Conservation (phyloP, 495 filamentous ascomycete species). For the Neurospora africana region DNA sequence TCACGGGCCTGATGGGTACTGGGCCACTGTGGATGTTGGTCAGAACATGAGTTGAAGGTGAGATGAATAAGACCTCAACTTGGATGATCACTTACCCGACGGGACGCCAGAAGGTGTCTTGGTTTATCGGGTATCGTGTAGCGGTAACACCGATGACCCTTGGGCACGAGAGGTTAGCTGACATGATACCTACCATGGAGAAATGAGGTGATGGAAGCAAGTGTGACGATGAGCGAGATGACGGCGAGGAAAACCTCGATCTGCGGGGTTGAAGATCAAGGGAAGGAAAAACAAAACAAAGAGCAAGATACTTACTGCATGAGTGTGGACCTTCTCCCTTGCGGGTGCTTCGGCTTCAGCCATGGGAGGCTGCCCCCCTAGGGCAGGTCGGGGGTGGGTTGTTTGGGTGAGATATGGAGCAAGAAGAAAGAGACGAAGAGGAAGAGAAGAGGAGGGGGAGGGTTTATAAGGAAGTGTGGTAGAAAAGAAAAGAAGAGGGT, state of each 20-base stretch:
- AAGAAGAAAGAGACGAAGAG: not conserved
- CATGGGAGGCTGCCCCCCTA: not conserved
- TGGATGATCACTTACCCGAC: not conserved
- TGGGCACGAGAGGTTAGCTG: not conserved
- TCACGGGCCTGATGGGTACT: not conserved
- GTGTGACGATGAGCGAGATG: not conserved
- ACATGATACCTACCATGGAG: not conserved
- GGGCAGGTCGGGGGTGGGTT: not conserved
- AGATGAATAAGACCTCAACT: not conserved
- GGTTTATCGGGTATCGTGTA: no score
- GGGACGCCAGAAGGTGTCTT: no score
- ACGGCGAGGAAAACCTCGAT: not conserved
- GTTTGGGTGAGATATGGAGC: not conserved
- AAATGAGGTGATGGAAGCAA: not conserved
- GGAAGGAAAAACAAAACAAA: not conserved
- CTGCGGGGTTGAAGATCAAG: not conserved
- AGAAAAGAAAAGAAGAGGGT: not conserved
- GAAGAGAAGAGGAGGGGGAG: not conserved
- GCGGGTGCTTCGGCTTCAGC: not conserved
- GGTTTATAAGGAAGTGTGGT: not conserved
- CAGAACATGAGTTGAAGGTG: not conserved
- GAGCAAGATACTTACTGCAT: not conserved
- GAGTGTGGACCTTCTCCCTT: not conserved
- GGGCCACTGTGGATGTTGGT: not conserved
- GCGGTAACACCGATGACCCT: not conserved